A percentile compares a stretch with the other conserved stretches of the same genome.
These are phyloP conservation scores for Podospora comata DNA, from an alignment of 495 filamentous ascomycete species.

Conservation along the genomic window DNA sequence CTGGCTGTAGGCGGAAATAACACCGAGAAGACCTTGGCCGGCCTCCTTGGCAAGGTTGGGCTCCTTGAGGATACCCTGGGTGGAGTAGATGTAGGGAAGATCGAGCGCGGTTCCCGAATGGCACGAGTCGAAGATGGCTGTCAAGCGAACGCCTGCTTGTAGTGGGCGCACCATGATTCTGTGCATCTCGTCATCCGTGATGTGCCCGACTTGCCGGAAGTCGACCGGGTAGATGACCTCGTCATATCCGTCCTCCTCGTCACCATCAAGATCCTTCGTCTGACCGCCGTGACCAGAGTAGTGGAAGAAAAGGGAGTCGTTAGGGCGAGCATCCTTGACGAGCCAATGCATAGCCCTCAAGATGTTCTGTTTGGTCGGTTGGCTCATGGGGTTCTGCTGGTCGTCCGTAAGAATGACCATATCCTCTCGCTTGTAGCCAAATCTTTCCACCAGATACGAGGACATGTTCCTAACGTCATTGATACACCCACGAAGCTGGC, in stretches of 20 bases:
- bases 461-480: slow-evolving; percentile 99
- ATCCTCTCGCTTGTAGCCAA: slow-evolving; percentile 91
- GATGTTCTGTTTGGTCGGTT: slow-evolving; percentile 95
- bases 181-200: slow-evolving; percentile 99
- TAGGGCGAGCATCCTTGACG: slow-evolving; percentile 88
- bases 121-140: slow-evolving; percentile 99
- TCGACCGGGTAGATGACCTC: slow-evolving; percentile 98
- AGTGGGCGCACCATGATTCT: slow-evolving; percentile 89
- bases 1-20: slow-evolving; percentile 83
- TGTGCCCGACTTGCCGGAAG: slow-evolving; percentile 84
- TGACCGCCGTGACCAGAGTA: slow-evolving; percentile 98
- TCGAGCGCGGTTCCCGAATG: slow-evolving; percentile 96
- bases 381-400: slow-evolving; percentile 94
- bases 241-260: slow-evolving; percentile 93
- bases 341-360: slow-evolving; percentile 98
- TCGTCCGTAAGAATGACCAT: slow-evolving; percentile 99
- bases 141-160: slow-evolving; percentile 80
- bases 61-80: slow-evolving; percentile 92
- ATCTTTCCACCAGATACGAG: slow-evolving; percentile 81
- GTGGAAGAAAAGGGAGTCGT: slow-evolving; percentile 97
- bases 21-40: slow-evolving; percentile 85
- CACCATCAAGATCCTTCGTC: slow-evolving; percentile 91
- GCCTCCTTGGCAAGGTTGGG: slow-evolving; percentile 98
- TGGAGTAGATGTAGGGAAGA: slow-evolving; percentile 96
- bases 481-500: slow-evolving; percentile 91